Percentiles rank a stretch among this genome's conserved stretches.
Conservation (phyloP, 2,329 filamentous ascomycete genomes). For the Colletotrichum acutatum region DNA sequence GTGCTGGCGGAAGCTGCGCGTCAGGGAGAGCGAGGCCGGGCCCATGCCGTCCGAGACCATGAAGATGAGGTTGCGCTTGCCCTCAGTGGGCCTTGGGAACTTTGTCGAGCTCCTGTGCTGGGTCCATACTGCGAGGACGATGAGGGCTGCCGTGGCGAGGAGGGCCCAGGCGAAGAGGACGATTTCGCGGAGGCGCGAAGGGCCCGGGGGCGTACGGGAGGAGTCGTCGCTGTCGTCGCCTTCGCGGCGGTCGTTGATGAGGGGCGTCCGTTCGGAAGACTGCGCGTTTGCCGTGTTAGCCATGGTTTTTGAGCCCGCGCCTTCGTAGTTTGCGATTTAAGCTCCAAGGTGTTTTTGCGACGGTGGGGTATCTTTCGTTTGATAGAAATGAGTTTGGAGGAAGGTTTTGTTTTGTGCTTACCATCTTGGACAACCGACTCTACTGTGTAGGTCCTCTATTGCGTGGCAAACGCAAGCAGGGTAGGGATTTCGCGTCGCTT, state of each 20-base stretch:
- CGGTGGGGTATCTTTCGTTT: no score
- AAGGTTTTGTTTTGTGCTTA: not conserved
- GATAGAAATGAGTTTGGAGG: not conserved
- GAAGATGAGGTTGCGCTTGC: slow-evolving; percentile 93
- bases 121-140: slow-evolving; percentile 81
- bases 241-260: slow-evolving; percentile 47
- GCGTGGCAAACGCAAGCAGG: not conserved
- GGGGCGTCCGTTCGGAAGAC: slow-evolving; percentile 56
- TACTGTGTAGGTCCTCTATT: not conserved
- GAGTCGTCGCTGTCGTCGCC: slow-evolving; percentile 40
- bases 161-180: slow-evolving; percentile 86
- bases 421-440: slow-evolving; percentile 6
- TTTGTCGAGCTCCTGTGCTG: slow-evolving; percentile 74
- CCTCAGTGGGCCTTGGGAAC: slow-evolving; percentile 39
- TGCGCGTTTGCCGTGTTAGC: slow-evolving; percentile 49
- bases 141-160: slow-evolving; percentile 80
- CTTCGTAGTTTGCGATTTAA: no score
- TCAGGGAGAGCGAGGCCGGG: slow-evolving; percentile 87
- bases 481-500: not conserved
- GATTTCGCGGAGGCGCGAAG: slow-evolving; percentile 71
- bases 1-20: slow-evolving; percentile 86
- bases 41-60: slow-evolving; percentile 99
- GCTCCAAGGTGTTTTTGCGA: no score
- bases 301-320: slow-evolving; percentile 1
- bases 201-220: slow-evolving; percentile 37